Base-by-base conservation (phyloP, 2,329 filamentous ascomycete species). In the Cryoendolithus antarcticus region DNA sequence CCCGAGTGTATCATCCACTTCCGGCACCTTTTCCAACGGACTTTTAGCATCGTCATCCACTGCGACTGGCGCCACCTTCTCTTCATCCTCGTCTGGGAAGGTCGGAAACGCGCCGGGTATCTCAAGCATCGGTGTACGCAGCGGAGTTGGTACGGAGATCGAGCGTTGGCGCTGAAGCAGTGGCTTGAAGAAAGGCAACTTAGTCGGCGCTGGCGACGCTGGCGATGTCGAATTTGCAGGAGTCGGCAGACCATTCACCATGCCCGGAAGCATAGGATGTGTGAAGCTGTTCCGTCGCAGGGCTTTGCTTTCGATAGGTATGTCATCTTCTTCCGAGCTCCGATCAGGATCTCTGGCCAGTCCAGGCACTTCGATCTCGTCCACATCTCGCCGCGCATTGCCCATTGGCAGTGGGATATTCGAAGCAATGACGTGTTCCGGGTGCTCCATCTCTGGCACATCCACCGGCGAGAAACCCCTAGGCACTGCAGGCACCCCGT, bases 321-420 rank as follows among this genome's bases (percentile, higher is more conserved):
- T 19, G 24, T 12, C 32, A 8, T 15, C 34, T 6, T 64, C 65
- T 9, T 65, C 64, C 4, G 66, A 66, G 37, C 81, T 80, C 9
- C 37, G 34, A 44, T 49, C 37, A 10, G 80, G 77, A 40, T 84
- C 77, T 41, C 69, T 75, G 1, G 71, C 74, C 4, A 86, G 67
- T 0, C 81, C 82, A 3, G 82, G 82, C 33, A 86, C 72, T 52
- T 91, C 82, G 32, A 93, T 91, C 55, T 93, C 85, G 34, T 80
- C 72, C 5, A 89, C 63, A 53, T 93, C 85, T 35, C 77, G 71
- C 32, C 74, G 68, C 11, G 67, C 67, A 29, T 75, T 68, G 15
- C 67, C 67, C 31, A 79, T 64, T 0, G 83, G 83, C 7, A 91
- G 63, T n/a, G 83, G 77, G 44, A 88, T 72, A 31, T 69, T 66